Percentiles rank a stretch among this genome's conserved stretches.
These are phyloP conservation scores for Neofusicoccum kwambonambiense DNA, from an alignment of 2,329 filamentous ascomycete genomes.

Conservation along the genomic window DNA sequence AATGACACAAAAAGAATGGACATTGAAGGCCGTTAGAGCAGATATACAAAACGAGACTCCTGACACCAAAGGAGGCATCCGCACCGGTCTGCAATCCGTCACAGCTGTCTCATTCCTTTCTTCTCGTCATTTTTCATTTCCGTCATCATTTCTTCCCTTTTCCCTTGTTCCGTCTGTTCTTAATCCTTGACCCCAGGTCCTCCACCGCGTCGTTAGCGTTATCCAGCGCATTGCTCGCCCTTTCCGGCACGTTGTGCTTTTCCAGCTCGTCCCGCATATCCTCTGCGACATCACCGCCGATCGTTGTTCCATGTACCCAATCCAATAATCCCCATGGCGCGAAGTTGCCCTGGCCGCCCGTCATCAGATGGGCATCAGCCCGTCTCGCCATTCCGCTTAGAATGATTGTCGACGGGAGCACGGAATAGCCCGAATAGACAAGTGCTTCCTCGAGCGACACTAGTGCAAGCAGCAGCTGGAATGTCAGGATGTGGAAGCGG, in stretches of 20 bases:
- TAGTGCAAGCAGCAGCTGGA: constrained; percentile 62
- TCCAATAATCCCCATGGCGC: constrained; percentile 60
- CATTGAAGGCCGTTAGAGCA: constrained; percentile 17
- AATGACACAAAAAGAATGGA: constrained; percentile 18
- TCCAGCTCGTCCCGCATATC: constrained; percentile 57
- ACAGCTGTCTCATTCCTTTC: not conserved
- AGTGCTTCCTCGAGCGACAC: constrained; percentile 67
- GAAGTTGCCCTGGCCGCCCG: constrained; percentile 58
- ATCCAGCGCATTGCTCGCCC: constrained; percentile 29
- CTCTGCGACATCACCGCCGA: constrained; percentile 57
- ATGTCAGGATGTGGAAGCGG: constrained; percentile 71
- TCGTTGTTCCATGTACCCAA: constrained; percentile 36
- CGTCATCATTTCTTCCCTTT: constrained; percentile 15
- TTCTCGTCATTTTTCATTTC: not conserved
- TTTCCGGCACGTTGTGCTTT: constrained; percentile 53
- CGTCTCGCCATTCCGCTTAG: constrained; percentile 57
- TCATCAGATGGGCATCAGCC: constrained; percentile 59
- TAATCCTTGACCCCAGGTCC: constrained; percentile 26
- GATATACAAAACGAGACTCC: constrained; percentile 16
- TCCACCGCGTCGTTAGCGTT: constrained; percentile 30
- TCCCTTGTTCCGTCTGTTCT: constrained; percentile 27
- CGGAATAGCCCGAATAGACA: constrained; percentile 65
- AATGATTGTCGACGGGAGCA: constrained; percentile 55
- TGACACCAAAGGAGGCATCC: not conserved
- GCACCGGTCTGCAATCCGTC: not conserved